Conservation (phyloP, 2,329 filamentous ascomycete genomes). For the Epichloe amarillans region DNA sequence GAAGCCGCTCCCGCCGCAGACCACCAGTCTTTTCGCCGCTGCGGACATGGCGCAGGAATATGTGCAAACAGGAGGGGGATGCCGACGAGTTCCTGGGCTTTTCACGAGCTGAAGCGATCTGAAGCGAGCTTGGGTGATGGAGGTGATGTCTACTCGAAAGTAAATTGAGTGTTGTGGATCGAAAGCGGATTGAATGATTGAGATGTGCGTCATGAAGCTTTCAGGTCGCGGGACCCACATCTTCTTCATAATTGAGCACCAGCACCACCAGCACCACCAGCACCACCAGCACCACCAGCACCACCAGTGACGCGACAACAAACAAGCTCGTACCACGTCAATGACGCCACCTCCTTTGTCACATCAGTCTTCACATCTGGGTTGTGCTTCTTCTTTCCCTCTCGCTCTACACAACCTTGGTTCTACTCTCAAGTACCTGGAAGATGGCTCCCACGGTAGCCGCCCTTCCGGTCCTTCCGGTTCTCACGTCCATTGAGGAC, state of each 20-base stretch:
- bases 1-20: slow-evolving; percentile 90
- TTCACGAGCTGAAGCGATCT: neutral
- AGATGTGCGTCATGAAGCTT: neutral
- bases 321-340: too few species aligned
- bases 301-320: too few species aligned
- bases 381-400: too few species aligned
- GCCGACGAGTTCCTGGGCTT: neutral
- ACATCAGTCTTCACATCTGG: too few species aligned
- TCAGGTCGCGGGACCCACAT: too few species aligned
- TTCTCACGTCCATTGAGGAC: slow-evolving; percentile 56
- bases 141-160: too few species aligned
- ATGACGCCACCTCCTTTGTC: too few species aligned
- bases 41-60: slow-evolving; percentile 31
- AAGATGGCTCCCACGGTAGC: slow-evolving; percentile 36
- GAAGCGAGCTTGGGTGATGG: neutral
- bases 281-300: too few species aligned
- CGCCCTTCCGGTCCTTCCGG: slow-evolving; percentile 53
- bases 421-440: neutral
- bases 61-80: too few species aligned
- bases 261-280: too few species aligned
- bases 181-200: neutral
- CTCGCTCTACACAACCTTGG: neutral
- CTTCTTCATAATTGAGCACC: too few species aligned
- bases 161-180: neutral
- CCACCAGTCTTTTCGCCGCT: slow-evolving; percentile 62